A percentile compares a stretch with the other conserved stretches of the same genome.
Evolutionary conservation across 805 yeast species (phyloP).

Genomic region (Wickerhamomyces bovis): DNA sequence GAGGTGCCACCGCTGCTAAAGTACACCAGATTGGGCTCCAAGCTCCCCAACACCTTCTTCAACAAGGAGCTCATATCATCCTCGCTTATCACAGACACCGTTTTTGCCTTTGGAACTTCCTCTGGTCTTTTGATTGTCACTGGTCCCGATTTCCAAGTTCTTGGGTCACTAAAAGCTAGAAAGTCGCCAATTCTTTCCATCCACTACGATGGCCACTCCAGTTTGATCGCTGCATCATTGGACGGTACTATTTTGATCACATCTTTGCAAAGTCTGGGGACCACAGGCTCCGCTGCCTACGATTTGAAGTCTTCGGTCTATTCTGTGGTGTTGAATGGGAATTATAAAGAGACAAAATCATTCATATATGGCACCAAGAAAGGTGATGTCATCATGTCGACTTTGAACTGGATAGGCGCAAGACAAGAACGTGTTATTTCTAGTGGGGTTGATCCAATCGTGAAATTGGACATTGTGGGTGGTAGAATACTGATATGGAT

Average conservation of each 20-base stretch:
- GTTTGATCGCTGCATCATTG: conserved; percentile 83
- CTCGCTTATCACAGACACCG: conserved; percentile 49
- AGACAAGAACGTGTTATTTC: conserved; percentile 59
- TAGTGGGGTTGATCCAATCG: conserved; percentile 61
- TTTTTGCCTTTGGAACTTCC: conserved; percentile 83
- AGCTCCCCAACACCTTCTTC: conserved; percentile 67
- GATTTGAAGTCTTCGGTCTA: conserved; percentile 88
- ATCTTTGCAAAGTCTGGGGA: conserved; percentile 33
- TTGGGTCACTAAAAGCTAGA: conserved; percentile 78
- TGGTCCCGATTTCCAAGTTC: conserved; percentile 47
- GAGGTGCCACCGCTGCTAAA: conserved; percentile 68
- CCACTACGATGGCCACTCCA: conserved; percentile 60
- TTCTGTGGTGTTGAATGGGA: conserved; percentile 73
- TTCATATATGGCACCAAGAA: conserved; percentile 89
- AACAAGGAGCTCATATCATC: conserved; percentile 73
- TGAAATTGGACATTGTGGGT: conserved; percentile 56
- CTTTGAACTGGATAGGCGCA: conserved; percentile 82
- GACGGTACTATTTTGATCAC: conserved; percentile 92
- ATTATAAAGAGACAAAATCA: conserved; percentile 53
- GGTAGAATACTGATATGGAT: conserved; percentile 75
- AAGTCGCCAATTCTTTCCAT: conserved; percentile 75
- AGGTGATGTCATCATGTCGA: conserved; percentile 71
- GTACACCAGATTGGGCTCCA: conserved; percentile 56
- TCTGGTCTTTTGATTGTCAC: conserved; percentile 75
- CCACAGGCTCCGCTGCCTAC: conserved; percentile 41